Evolutionary conservation across 2,329 filamentous ascomycete genomes (phyloP).

Genomic region (Coniochaeta ligniaria): DNA sequence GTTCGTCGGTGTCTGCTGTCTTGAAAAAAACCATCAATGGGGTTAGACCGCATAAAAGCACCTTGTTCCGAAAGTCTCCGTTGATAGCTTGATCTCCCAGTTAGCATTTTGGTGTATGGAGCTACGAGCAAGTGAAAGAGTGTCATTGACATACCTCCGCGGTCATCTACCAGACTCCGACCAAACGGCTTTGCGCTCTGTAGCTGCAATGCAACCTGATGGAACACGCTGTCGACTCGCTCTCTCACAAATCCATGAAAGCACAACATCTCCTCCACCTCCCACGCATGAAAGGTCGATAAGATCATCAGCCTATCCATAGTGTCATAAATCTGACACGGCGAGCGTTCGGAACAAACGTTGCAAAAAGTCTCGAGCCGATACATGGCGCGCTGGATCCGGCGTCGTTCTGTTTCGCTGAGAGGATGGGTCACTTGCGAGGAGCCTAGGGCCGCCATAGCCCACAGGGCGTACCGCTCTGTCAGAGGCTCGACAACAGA

Average conservation of each 20-base stretch:
- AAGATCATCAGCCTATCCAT: not conserved
- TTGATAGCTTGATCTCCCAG: not conserved
- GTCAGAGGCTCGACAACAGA: slow-evolving; percentile 8
- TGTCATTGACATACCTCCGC: not conserved
- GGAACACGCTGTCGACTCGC: not conserved
- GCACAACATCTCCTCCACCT: slow-evolving; percentile 8
- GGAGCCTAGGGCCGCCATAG: slow-evolving; percentile 1
- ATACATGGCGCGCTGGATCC: slow-evolving; percentile 8
- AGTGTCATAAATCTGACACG: not conserved
- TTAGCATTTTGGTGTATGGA: not conserved
- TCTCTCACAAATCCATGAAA: slow-evolving; percentile 4
- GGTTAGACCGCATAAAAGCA: not conserved
- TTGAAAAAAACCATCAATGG: not conserved
- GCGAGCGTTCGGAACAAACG: not conserved
- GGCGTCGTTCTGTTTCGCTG: slow-evolving; percentile 4
- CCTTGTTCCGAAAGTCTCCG: not conserved
- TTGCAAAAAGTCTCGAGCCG: slow-evolving; percentile 6
- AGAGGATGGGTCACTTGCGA: not conserved
- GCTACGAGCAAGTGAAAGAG: not conserved
- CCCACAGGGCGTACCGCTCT: slow-evolving; percentile 8
- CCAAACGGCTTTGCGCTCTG: not conserved
- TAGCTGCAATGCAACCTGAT: not conserved
- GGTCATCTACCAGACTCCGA: not conserved
- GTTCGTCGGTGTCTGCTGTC: not conserved
- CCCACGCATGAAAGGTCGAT: slow-evolving; percentile 3